phyloP scores from a whole-genome alignment of 495 filamentous ascomycete genomes.

The Penicillium manginii region DNA sequence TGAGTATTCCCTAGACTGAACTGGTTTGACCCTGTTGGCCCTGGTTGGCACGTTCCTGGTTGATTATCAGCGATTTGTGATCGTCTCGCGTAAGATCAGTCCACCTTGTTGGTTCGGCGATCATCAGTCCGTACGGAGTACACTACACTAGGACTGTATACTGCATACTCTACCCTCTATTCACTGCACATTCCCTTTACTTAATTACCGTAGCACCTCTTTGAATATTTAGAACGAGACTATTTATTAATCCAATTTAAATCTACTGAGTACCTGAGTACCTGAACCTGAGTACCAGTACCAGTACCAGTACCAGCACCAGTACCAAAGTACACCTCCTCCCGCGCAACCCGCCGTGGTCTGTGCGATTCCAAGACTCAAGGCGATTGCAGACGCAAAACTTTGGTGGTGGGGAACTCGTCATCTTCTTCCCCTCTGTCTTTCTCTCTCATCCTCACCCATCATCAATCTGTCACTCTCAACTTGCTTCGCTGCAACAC shows the following conservation, averaged over 20 bases:
- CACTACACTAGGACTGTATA: not conserved
- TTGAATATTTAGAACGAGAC: too few relatives aligned
- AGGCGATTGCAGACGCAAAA: constrained; percentile 27
- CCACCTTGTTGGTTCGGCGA: constrained; percentile 17
- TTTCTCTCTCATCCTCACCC: constrained; percentile 6
- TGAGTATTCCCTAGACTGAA: not conserved
- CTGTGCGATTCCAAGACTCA: constrained; percentile 21
- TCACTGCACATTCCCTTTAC: not conserved
- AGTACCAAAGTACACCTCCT: not conserved
- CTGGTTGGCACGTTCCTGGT: constrained; percentile 1
- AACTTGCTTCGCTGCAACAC: not conserved
- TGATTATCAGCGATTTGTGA: constrained; percentile 20
- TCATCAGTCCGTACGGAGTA: not conserved
- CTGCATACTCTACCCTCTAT: not conserved
- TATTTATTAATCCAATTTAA: too few relatives aligned
- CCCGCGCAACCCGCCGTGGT: constrained; percentile 17
- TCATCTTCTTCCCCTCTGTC: constrained; percentile 30
- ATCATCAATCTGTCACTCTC: constrained; percentile 1
- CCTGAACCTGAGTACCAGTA: too few relatives aligned
- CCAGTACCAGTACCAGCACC: too few relatives aligned
- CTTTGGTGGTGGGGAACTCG: constrained; percentile 31
- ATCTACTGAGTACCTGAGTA: too few relatives aligned
- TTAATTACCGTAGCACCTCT: not conserved
- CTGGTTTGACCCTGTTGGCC: not conserved
- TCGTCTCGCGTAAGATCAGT: constrained; percentile 27